These are phyloP conservation scores for Microsporum ferrugineum DNA, from an alignment of 2,329 filamentous ascomycete species.

Conservation along the genomic window DNA sequence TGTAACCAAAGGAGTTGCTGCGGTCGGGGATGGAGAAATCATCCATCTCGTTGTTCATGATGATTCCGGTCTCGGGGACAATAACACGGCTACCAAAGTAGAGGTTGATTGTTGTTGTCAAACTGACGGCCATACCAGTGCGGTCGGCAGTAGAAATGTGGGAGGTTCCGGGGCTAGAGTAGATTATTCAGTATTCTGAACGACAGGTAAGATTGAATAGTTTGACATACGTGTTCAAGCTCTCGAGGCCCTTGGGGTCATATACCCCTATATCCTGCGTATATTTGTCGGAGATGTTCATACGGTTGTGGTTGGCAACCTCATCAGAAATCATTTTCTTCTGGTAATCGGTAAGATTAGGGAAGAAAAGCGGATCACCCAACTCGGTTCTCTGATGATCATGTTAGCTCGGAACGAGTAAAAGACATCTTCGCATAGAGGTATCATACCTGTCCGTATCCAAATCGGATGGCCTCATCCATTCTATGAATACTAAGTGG, in stretches of 20 bases:
- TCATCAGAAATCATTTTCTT: conserved; percentile 52
- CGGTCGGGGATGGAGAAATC: conserved; percentile 77
- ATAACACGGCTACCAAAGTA: conserved; percentile 71
- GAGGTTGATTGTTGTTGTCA: conserved; percentile 81
- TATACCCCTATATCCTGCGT: conserved; percentile 67
- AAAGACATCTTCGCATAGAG: not conserved
- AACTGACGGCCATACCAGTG: conserved; percentile 62
- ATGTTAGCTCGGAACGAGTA: not conserved
- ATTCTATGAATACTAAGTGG: conserved; percentile 71
- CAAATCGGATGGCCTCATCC: conserved; percentile 81
- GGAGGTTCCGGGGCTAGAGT: conserved; percentile 39
- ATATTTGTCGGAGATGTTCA: conserved; percentile 57
- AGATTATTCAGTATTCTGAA: conserved; percentile 2
- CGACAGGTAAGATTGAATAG: not conserved
- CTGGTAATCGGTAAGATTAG: conserved; percentile 53
- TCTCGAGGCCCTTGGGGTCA: conserved; percentile 55
- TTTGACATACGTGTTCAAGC: conserved; percentile 45
- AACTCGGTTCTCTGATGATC: conserved; percentile 54
- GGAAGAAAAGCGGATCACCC: conserved; percentile 68
- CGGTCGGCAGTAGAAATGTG: conserved; percentile 54
- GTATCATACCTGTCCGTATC: conserved; percentile 50
- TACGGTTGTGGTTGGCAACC: conserved; percentile 49
- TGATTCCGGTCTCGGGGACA: conserved; percentile 70
- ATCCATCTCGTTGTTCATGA: conserved; percentile 56
- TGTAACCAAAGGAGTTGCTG: conserved; percentile 73